Conservation (phyloP, 495 filamentous ascomycete genomes). For the Glutinoglossum americanum region DNA sequence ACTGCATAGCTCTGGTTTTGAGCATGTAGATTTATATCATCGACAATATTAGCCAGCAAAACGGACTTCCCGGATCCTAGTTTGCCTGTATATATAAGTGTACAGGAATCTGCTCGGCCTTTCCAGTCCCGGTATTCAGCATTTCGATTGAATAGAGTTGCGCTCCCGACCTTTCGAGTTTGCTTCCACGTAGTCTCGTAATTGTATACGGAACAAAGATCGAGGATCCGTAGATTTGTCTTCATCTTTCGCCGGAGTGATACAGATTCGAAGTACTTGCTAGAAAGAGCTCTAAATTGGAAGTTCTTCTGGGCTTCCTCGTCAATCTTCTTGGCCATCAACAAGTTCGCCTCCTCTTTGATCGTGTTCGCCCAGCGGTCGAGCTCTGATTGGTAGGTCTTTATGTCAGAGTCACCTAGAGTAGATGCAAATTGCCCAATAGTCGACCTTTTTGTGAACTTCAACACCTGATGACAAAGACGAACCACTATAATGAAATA, state of each 20-base stretch:
- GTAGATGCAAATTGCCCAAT: constrained; percentile 15
- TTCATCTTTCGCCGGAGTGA: constrained; percentile 13
- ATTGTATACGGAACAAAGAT: constrained; percentile 22
- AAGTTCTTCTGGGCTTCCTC: constrained; percentile 17
- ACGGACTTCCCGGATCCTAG: constrained; percentile 24
- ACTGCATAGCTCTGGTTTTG: constrained; percentile 7
- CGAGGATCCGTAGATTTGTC: constrained; percentile 14
- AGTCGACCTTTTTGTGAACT: constrained; percentile 17
- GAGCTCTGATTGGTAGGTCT: constrained; percentile 17
- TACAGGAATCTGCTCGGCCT: constrained; percentile 8
- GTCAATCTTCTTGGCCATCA: constrained; percentile 15
- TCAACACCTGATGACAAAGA: constrained; percentile 20
- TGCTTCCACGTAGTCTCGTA: constrained; percentile 23
- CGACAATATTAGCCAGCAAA: constrained; percentile 22
- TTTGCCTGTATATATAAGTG: constrained; percentile 20
- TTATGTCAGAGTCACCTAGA: constrained; percentile 15
- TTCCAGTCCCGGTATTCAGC: constrained; percentile 21
- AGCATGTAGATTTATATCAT: constrained; percentile 18
- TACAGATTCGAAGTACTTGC: constrained; percentile 9
- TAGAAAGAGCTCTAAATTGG: constrained; percentile 12
- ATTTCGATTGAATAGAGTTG: constrained; percentile 12
- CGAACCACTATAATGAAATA: constrained; percentile 23
- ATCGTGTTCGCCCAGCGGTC: constrained; percentile 19
- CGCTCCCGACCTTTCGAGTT: constrained; percentile 19
- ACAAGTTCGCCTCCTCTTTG: constrained; percentile 17